Evolutionary conservation across 192 early-diverging fungal species (phyloP).

Genomic region (Chytriomyces confervae): DNA sequence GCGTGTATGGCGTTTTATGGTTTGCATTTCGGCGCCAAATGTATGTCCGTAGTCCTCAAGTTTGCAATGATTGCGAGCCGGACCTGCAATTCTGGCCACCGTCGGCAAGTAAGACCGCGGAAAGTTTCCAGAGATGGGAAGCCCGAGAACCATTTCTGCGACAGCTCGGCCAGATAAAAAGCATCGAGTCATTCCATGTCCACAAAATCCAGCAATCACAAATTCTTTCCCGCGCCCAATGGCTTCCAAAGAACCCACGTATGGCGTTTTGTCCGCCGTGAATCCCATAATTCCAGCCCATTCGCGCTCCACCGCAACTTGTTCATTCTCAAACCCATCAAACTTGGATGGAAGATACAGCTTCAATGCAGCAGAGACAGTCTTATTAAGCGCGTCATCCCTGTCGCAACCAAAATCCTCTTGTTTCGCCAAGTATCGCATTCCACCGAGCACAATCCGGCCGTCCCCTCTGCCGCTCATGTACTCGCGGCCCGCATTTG

Average conservation of each 20-base stretch:
- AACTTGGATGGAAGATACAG: slow-evolving; percentile 26
- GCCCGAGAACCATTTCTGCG: slow-evolving; percentile 37
- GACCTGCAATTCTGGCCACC: neutral
- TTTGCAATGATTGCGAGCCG: too few relatives aligned
- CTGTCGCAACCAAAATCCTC: slow-evolving; percentile 44
- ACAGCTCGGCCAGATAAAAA: slow-evolving; percentile 39
- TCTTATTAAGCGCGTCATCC: slow-evolving; percentile 40
- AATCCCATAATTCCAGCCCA: slow-evolving; percentile 63
- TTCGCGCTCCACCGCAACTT: slow-evolving; percentile 32
- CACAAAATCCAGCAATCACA: slow-evolving; percentile 47
- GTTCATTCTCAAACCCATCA: neutral
- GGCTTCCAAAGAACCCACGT: slow-evolving; percentile 36
- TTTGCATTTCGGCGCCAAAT: too few relatives aligned
- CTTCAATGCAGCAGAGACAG: slow-evolving; percentile 33
- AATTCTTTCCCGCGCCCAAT: slow-evolving; percentile 35
- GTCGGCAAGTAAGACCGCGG: neutral
- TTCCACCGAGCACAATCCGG: slow-evolving; percentile 52
- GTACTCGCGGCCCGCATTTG: slow-evolving; percentile 57
- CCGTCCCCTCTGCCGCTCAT: slow-evolving; percentile 50
- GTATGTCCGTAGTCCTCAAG: too few relatives aligned
- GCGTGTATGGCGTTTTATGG: too few relatives aligned
- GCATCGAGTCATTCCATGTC: slow-evolving; percentile 60
- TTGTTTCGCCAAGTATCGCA: slow-evolving; percentile 42
- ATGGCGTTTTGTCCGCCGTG: slow-evolving; percentile 44
- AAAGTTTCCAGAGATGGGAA: neutral